phyloP scores from a whole-genome alignment of 192 early-diverging fungal species.

The Coemansia sp. region DNA sequence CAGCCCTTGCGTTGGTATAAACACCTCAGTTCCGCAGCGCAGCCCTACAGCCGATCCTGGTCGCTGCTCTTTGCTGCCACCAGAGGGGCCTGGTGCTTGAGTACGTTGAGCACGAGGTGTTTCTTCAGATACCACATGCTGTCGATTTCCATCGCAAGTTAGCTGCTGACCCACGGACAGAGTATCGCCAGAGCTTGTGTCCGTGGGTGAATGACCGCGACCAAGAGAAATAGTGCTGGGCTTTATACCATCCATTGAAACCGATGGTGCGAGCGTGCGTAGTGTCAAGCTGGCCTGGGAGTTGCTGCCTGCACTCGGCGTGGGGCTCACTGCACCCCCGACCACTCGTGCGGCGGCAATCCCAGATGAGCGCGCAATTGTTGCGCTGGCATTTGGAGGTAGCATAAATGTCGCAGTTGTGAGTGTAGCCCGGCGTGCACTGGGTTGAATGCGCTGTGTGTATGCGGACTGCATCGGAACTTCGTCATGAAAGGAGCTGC shows the following conservation, averaged over 20 bases:
- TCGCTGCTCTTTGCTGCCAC: background rate
- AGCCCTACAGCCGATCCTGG: slow-evolving; percentile 18
- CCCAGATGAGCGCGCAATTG: slow-evolving; percentile 39
- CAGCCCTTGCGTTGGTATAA: slow-evolving; percentile 60
- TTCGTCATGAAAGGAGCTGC: slow-evolving; percentile 24
- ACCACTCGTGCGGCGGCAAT: slow-evolving; percentile 17
- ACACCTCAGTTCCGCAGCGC: slow-evolving; percentile 59
- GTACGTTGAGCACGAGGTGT: background rate
- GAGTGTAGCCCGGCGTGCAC: slow-evolving; percentile 36
- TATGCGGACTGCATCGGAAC: slow-evolving; percentile 28
- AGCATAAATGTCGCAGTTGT: slow-evolving; percentile 37
- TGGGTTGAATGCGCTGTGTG: slow-evolving; percentile 29
- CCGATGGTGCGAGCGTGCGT: background rate
- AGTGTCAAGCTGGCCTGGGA: slow-evolving; percentile 9
- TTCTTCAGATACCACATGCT: background rate
- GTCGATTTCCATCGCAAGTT: background rate
- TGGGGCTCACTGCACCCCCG: slow-evolving; percentile 28
- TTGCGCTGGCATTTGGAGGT: slow-evolving; percentile 7
- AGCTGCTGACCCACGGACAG: background rate
- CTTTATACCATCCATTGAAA: background rate
- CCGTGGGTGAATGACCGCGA: background rate
- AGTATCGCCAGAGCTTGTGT: background rate
- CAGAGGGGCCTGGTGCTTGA: background rate
- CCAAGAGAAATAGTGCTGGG: slow-evolving; percentile 3
- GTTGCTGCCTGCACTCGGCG: slow-evolving; percentile 16